phyloP scores from a whole-genome alignment of 202 grass and related monocot species.

The Digitaria exilis region DNA sequence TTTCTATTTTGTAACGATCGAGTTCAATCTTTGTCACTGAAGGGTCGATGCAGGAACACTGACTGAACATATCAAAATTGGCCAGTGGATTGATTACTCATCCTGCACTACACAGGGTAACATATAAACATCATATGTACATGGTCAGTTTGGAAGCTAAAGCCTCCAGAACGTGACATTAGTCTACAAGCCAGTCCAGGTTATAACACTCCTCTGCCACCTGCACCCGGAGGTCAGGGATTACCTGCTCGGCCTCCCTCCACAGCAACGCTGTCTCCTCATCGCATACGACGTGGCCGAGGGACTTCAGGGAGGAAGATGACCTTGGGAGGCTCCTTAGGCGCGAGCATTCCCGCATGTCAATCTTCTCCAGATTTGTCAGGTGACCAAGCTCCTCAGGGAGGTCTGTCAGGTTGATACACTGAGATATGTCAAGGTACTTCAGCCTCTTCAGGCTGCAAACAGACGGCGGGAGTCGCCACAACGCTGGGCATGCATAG shows the following conservation, averaged over 20 bases:
- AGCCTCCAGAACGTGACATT: constrained; percentile 35
- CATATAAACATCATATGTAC: constrained; percentile 59
- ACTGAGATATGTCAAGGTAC: constrained; percentile 95
- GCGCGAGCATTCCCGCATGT: constrained; percentile 92
- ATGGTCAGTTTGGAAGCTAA: constrained; percentile 32
- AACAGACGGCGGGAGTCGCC: constrained; percentile 71
- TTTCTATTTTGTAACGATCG: neutral
- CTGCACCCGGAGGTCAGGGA: constrained; percentile 91
- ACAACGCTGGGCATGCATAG: constrained; percentile 74
- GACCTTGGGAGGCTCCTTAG: constrained; percentile 83
- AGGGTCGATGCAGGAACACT: constrained; percentile 22
- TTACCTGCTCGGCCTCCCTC: constrained; percentile 79
- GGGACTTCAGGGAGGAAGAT: constrained; percentile 76
- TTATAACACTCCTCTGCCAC: constrained; percentile 84
- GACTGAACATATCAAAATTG: constrained; percentile 46
- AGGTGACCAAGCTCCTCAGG: constrained; percentile 92
- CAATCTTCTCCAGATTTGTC: constrained; percentile 93
- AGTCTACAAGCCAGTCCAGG: constrained; percentile 95
- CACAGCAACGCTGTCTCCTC: constrained; percentile 87
- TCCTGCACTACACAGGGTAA: constrained; percentile 39
- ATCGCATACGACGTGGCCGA: constrained; percentile 87
- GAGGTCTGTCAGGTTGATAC: constrained; percentile 80
- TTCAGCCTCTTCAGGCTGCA: constrained; percentile 81
- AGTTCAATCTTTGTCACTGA: neutral
- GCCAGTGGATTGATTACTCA: constrained; percentile 36